Evolutionary conservation across 441 rosid genomes (phyloP).

Genomic region (Gossypium laxum): DNA sequence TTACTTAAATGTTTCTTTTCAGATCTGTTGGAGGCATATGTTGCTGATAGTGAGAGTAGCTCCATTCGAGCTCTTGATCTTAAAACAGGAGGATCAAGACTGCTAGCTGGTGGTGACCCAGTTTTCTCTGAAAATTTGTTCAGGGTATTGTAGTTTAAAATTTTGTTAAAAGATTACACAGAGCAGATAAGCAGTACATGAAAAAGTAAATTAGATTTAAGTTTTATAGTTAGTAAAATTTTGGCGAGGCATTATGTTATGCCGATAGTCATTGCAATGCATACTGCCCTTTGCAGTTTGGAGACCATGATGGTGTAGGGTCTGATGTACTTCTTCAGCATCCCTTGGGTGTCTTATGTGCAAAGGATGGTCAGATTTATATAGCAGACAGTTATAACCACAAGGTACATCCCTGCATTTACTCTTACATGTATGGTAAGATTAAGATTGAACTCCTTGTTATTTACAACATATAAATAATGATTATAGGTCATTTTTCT

Average conservation of each 20-base stretch:
- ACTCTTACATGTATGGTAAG: neutral
- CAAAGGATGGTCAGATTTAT: slow-evolving; percentile 65
- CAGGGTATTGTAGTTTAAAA: slow-evolving; percentile 37
- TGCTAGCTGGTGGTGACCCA: slow-evolving; percentile 84
- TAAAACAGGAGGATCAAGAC: slow-evolving; percentile 81
- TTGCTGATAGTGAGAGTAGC: slow-evolving; percentile 97
- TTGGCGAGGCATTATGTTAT: neutral
- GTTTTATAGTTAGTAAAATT: neutral
- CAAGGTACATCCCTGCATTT: slow-evolving; percentile 41
- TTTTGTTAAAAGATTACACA: slow-evolving; percentile 1
- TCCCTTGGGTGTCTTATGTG: slow-evolving; percentile 77
- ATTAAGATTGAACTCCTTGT: neutral
- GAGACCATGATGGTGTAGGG: slow-evolving; percentile 81
- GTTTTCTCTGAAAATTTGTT: slow-evolving; percentile 74
- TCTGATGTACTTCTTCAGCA: slow-evolving; percentile 91
- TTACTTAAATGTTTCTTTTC: slow-evolving; percentile 15
- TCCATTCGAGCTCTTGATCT: slow-evolving; percentile 80
- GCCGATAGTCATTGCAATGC: neutral
- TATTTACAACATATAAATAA: neutral
- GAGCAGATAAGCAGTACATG: neutral
- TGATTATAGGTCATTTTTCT: neutral
- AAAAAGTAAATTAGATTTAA: neutral
- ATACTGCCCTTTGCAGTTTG: slow-evolving; percentile 46
- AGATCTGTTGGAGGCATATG: slow-evolving; percentile 62
- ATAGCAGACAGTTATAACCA: slow-evolving; percentile 93